A percentile compares a stretch with the other conserved stretches of the same genome.
Conservation (phyloP, 1,284 basidiomycete genomes). For the Tylopilus orsonianus region DNA sequence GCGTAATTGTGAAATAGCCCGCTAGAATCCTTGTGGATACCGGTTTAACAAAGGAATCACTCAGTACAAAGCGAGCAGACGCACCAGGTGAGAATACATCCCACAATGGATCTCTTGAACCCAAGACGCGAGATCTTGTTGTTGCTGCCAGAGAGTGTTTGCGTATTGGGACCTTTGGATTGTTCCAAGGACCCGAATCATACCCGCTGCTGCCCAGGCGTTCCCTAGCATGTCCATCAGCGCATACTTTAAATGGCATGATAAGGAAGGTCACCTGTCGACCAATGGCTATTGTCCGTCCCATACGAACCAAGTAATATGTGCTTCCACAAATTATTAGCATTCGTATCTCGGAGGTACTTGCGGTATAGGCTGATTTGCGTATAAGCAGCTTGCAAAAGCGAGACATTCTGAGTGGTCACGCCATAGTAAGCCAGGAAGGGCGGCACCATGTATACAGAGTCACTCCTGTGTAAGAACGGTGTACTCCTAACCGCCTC, state of each 20-base stretch:
- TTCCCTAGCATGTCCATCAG: conserved; percentile 52
- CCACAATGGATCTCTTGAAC: conserved; percentile 70
- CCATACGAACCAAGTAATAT: conserved; percentile 53
- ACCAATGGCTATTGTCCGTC: conserved; percentile 69
- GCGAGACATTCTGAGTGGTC: conserved; percentile 61
- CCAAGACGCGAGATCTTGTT: conserved; percentile 66
- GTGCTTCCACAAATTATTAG: conserved; percentile 67
- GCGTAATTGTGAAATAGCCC: conserved; percentile 79
- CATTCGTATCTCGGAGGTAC: conserved; percentile 50
- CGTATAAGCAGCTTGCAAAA: conserved; percentile 70
- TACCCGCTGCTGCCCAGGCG: conserved; percentile 84
- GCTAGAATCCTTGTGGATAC: conserved; percentile 41
- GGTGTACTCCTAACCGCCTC: neutral
- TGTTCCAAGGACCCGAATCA: conserved; percentile 79
- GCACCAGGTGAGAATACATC: conserved; percentile 59
- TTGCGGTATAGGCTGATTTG: conserved; percentile 80
- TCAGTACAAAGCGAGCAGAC: conserved; percentile 6
- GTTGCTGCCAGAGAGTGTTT: conserved; percentile 49
- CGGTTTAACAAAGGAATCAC: neutral
- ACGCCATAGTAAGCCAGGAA: conserved; percentile 91
- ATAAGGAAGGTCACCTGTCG: conserved; percentile 52
- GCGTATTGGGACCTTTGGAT: conserved; percentile 64
- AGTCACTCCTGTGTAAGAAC: conserved; percentile 59
- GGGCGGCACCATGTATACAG: conserved; percentile 87
- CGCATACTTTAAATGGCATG: neutral